Percentiles rank a stretch among this genome's conserved stretches.
phyloP scores from a whole-genome alignment of 1,284 basidiomycete genomes.

The Ustilago crameri region DNA sequence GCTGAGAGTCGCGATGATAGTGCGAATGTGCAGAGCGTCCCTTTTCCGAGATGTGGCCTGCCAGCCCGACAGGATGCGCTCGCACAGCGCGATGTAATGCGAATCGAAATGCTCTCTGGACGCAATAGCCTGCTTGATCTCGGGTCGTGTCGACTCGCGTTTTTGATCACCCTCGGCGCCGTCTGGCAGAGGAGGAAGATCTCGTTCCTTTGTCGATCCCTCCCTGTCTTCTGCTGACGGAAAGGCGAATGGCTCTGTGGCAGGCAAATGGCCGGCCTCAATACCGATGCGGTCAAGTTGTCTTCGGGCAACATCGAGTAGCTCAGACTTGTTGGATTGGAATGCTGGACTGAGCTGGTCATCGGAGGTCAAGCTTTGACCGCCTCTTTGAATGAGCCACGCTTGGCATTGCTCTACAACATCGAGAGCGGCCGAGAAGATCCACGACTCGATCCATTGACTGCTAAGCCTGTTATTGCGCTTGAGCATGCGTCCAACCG shows the following conservation, averaged over 20 bases:
- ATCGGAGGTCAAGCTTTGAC: slow-evolving; percentile 12
- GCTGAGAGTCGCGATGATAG: slow-evolving; percentile 84
- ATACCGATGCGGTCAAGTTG: slow-evolving; percentile 87
- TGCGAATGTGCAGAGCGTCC: slow-evolving; percentile 84
- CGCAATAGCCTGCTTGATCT: slow-evolving; percentile 75
- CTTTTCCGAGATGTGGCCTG: slow-evolving; percentile 80
- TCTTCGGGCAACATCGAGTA: slow-evolving; percentile 79
- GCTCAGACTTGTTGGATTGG: slow-evolving; percentile 76
- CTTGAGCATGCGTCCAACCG: slow-evolving; percentile 81
- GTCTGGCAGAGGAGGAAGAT: slow-evolving; percentile 37
- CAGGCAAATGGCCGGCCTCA: slow-evolving; percentile 77
- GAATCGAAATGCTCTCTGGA: slow-evolving; percentile 68
- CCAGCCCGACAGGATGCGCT: slow-evolving; percentile 84
- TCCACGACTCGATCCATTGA: slow-evolving; percentile 90
- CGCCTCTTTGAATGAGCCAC: slow-evolving; percentile 72
- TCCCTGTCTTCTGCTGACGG: not conserved
- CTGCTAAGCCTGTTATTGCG: slow-evolving; percentile 73
- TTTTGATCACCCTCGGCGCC: slow-evolving; percentile 7
- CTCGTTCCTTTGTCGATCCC: slow-evolving; percentile 15
- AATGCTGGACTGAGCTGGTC: slow-evolving; percentile 53
- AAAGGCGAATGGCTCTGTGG: slow-evolving; percentile 73
- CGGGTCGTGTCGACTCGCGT: slow-evolving; percentile 69
- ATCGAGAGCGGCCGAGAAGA: slow-evolving; percentile 87
- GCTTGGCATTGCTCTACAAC: slow-evolving; percentile 84
- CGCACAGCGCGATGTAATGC: slow-evolving; percentile 72